These are phyloP conservation scores for Orbilia oligospora DNA, from an alignment of 2,329 filamentous ascomycete species.

Conservation along the genomic window DNA sequence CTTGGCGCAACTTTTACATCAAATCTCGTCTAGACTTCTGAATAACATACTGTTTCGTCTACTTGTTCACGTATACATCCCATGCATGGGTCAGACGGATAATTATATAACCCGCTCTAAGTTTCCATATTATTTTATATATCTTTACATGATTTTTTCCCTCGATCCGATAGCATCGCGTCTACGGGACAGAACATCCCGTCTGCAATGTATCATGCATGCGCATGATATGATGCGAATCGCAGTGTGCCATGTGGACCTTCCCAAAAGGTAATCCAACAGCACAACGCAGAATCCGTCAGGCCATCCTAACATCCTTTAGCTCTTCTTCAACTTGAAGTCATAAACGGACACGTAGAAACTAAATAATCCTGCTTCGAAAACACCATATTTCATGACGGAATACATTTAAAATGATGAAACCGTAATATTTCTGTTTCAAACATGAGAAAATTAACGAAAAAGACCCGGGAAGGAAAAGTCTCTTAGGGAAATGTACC, in stretches of 20 bases:
- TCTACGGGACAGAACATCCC: conserved; percentile 17
- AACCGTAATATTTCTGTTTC: conserved; percentile 16
- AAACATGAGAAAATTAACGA: not conserved
- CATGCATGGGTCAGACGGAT: conserved; percentile 4
- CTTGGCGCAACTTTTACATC: conserved; percentile 21
- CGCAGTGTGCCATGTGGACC: conserved; percentile 26
- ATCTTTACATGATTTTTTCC: not conserved
- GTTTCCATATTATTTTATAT: not conserved
- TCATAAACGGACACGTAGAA: conserved; percentile 27
- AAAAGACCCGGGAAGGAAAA: conserved; percentile 10
- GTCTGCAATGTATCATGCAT: not conserved
- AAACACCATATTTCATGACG: not conserved
- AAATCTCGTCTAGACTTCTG: not conserved
- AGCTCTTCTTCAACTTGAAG: too few species aligned
- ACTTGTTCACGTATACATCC: not conserved
- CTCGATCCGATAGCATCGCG: conserved; percentile 10
- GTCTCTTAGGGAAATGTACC: not conserved
- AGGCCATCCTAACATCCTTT: conserved; percentile 30
- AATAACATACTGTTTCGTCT: not conserved
- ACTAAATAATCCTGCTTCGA: not conserved
- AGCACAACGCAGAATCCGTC: conserved; percentile 16
- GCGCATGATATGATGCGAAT: not conserved
- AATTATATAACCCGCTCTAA: conserved; percentile 17
- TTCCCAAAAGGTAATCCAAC: conserved; percentile 24
- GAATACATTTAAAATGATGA: not conserved